Base-by-base conservation (phyloP, 495 filamentous ascomycete genomes). In the Chaetomium tenue region DNA sequence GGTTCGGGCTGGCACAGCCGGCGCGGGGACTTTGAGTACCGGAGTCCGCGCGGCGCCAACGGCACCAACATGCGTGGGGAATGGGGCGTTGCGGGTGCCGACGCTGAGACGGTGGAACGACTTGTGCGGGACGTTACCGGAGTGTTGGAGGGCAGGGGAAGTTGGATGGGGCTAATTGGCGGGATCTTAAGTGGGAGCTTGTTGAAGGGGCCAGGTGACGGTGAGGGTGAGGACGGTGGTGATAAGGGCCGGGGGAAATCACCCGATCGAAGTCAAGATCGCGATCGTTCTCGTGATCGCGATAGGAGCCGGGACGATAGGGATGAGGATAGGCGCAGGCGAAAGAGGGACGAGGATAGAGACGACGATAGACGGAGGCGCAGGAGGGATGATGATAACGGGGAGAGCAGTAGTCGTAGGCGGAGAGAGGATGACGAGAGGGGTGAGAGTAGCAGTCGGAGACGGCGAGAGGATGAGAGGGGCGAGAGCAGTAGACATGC, bases 41-140 rank as follows among this genome's bases (percentile, higher is more conserved):
- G 60, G 2, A 60, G 64, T 25, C 52, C 68, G 6, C 60, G 39
- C 28, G 66, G 66, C 1, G 51, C 61, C 1, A 50, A 46, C 9
- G 55, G 53, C 22, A 22, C 30, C 18, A 48, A 71, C 23, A 60
- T 74, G 60, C 70, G 61, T 0, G 75, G 75, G 2, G 57, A 65
- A 2, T 77, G 75, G 75, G 69, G 65, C 0, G 52, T 76, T 0
- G 60, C 46, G 0, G 76, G 74, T 2, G 75, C 74, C 1, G 76
- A 78, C 23, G 47, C 56, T 0, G 68, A 72, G 57, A 56, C 66
- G n/a, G 74, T 78, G 7, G 71, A 77, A 25, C 56, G 64, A 6
- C 70, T 77, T 7, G 74, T 74, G 30, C 55, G 56, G 30, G 59
- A 63, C n/a, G 74, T 78, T 2, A 75, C 74, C 44, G 74, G 71